A percentile compares a stretch with the other conserved stretches of the same genome.
Conservation (phyloP, 108 stramenopile genomes). For the Chaetoceros muelleri region DNA sequence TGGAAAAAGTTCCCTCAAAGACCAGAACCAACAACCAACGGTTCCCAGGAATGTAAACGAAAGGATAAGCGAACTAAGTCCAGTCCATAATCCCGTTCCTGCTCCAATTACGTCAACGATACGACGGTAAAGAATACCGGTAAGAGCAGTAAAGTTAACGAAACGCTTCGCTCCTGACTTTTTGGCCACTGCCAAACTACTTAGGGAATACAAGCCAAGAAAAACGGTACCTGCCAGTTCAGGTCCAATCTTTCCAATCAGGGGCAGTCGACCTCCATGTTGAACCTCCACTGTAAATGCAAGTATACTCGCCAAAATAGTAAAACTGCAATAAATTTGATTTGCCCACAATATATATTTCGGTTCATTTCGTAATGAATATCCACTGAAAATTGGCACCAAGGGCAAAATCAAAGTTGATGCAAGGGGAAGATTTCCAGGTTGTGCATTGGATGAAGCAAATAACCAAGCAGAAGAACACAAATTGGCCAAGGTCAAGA, state of each 20-base stretch:
- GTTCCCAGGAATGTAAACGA: not conserved
- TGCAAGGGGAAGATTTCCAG: not conserved
- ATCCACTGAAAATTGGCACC: slow-evolving; percentile 2
- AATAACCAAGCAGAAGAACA: not conserved
- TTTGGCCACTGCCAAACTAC: not conserved
- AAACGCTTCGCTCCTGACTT: not conserved
- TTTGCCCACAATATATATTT: not conserved
- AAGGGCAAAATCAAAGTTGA: not conserved
- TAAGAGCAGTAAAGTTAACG: not conserved
- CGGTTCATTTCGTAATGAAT: not conserved
- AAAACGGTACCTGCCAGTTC: not conserved
- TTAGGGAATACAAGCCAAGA: not conserved
- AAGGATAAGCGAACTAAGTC: not conserved
- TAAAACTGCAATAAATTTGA: slow-evolving; percentile 5
- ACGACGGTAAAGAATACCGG: not conserved
- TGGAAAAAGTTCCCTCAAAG: not conserved
- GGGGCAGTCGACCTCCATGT: slow-evolving; percentile 5
- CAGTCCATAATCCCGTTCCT: not conserved
- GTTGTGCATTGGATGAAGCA: not conserved
- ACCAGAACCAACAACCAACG: not conserved
- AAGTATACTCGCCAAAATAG: not conserved
- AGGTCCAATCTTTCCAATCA: not conserved
- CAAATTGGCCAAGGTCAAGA: not conserved
- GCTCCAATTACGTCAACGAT: not conserved
- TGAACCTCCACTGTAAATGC: slow-evolving; percentile 7